Evolutionary conservation across 2,329 filamentous ascomycete species (phyloP).

Genomic region (Colletotrichum kahawae): DNA sequence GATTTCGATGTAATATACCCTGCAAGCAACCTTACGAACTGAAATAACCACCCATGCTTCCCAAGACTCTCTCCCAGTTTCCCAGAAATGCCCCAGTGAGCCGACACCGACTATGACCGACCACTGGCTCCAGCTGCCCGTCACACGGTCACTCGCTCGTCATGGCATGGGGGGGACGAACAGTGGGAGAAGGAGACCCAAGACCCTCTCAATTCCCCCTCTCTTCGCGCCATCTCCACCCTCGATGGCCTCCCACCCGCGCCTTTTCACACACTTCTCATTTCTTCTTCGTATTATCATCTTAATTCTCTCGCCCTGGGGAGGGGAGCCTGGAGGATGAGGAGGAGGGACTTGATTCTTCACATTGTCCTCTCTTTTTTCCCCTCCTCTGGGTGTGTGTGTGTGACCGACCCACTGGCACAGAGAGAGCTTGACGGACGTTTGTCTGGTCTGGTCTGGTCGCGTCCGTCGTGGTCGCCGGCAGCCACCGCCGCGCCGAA

Average conservation of each 20-base stretch:
- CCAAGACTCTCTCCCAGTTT: background rate
- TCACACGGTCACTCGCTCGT: conserved; percentile 18
- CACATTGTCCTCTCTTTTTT: background rate
- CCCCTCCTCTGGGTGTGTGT: background rate
- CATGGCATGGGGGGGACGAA: background rate
- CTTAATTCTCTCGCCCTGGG: background rate
- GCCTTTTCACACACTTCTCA: conserved; percentile 7
- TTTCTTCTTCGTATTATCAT: conserved; percentile 21
- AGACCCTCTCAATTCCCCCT: conserved; percentile 4
- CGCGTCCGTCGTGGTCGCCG: background rate
- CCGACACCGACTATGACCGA: conserved; percentile 10
- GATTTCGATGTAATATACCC: conserved; percentile 21
- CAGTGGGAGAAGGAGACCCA: background rate
- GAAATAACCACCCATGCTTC: conserved; percentile 2
- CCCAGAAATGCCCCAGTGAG: background rate
- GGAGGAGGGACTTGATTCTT: background rate
- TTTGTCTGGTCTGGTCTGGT: background rate
- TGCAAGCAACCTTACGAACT: conserved; percentile 16
- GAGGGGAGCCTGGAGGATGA: background rate
- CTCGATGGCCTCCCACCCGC: conserved; percentile 11
- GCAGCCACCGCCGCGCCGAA: background rate
- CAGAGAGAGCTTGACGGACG: background rate
- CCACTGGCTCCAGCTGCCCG: conserved; percentile 15
- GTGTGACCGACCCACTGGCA: background rate
- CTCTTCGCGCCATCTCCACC: conserved; percentile 12